Evolutionary conservation across 179 eudicot species (phyloP), one percentile per base, ranked within the genome.

Genomic region (Amaranthus tricolor): DNA sequence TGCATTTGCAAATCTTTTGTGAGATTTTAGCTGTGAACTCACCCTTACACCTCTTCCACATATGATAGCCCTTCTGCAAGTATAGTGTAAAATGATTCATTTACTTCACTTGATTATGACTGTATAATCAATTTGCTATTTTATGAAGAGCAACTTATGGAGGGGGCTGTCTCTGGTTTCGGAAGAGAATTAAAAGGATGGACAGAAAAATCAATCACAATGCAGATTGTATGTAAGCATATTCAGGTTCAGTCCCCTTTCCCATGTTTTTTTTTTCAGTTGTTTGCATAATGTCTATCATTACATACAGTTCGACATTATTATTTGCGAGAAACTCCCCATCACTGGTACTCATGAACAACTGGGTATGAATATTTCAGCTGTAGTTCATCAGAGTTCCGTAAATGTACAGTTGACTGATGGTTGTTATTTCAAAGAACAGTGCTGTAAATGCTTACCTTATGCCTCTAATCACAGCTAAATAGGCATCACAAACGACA

Each of bases 21-120:
- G 99, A 53, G 99, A 96, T 79, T 85, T 93, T 56, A 96, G 84
- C 77, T 96, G 99, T 77, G 99, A 93, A 70, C 88, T 85, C 77
- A 96, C 98, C 81, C 99, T 88, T 40, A 96, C 99, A 65, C 98
- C 99, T 84, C 99, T 89, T 84, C 94, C 85, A 76, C 91, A 89
- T 74, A 89, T 81, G 72, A 96, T 92, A 70, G 98, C 98, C 88
- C 98, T 88, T 91, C 97, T 94, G 91, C 64, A 71, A 55, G 54
- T 54, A 65, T 14, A 19, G 17, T 51, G 13, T 4, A 40, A 62
- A 66, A 55, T 66, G 49, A 10, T 64, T 45, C 61, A 68, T 61
- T 45, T 52, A 15, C 59, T 45, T 77, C 52, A 77, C 53, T 44
- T 61, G 67, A 58, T 20, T 61, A 14, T 44, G 62, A 61, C 8